These are phyloP conservation scores for Cyclaneusma minus DNA, from an alignment of 2,329 filamentous ascomycete species.

Conservation along the genomic window DNA sequence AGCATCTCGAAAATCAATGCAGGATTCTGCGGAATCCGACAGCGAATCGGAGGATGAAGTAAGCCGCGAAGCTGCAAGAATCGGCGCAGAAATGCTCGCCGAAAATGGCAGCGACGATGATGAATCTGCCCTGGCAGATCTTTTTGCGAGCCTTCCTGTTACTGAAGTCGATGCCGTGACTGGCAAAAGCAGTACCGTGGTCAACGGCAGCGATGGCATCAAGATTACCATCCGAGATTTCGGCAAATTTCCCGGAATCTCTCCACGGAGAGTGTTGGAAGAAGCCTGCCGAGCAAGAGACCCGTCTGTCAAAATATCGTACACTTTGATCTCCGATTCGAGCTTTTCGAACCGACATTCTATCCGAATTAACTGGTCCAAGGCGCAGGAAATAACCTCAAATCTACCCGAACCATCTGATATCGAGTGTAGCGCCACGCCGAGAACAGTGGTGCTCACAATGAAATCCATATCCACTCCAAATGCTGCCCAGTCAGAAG, in stretches of 20 bases:
- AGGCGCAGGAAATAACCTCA: slow-evolving; percentile 41
- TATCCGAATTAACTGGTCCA: slow-evolving; percentile 65
- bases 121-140: slow-evolving; percentile 34
- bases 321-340: slow-evolving; percentile 54
- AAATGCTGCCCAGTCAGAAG: slow-evolving; percentile 68
- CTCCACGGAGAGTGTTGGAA: slow-evolving; percentile 61
- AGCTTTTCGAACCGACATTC: slow-evolving; percentile 64
- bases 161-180: slow-evolving; percentile 41
- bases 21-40: slow-evolving; percentile 13
- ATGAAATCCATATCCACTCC: slow-evolving; percentile 65
- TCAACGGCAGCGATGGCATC: slow-evolving; percentile 33
- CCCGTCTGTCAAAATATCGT: slow-evolving; percentile 48
- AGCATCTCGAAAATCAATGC: slow-evolving; percentile 14
- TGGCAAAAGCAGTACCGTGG: slow-evolving; percentile 40
- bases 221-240: slow-evolving; percentile 63
- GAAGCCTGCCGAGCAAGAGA: slow-evolving; percentile 81
- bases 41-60: slow-evolving; percentile 29
- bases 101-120: slow-evolving; percentile 35
- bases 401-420: slow-evolving; percentile 20
- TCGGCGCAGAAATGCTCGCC: slow-evolving; percentile 42
- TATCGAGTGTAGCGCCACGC: slow-evolving; percentile 18
- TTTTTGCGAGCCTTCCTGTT: slow-evolving; percentile 46
- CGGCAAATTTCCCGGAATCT: slow-evolving; percentile 65
- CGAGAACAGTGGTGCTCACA: slow-evolving; percentile 46
- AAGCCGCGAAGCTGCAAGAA: slow-evolving; percentile 38